These are phyloP conservation scores for Linum usitatissimum DNA, from an alignment of 345 rosid species.

Conservation along the genomic window DNA sequence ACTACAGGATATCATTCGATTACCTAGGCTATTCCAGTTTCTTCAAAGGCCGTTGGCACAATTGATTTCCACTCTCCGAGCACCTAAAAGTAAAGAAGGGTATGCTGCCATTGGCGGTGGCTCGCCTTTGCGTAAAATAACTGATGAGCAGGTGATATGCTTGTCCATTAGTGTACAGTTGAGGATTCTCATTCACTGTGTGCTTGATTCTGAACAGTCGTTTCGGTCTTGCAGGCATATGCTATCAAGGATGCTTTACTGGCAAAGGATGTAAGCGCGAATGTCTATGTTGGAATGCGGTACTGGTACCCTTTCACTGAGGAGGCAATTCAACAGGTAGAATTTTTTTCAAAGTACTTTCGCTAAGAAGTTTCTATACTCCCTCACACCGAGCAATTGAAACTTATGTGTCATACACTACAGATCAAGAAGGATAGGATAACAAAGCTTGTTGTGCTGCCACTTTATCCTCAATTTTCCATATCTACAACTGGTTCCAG, in stretches of 20 bases:
- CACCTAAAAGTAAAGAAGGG: constrained; percentile 89
- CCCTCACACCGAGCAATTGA: background rate
- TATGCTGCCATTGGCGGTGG: constrained; percentile 99
- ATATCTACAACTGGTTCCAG: constrained; percentile 96
- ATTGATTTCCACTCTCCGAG: constrained; percentile 68
- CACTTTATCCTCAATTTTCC: constrained; percentile 91
- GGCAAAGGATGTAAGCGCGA: constrained; percentile 46
- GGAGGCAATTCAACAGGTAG: constrained; percentile 77
- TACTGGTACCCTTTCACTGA: constrained; percentile 94
- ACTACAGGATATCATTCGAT: constrained; percentile 75
- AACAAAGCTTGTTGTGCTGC: constrained; percentile 83
- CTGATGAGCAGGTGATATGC: constrained; percentile 57
- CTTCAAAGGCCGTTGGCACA: constrained; percentile 70
- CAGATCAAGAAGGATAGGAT: constrained; percentile 75
- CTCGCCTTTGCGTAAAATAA: constrained; percentile 77
- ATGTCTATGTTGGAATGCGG: constrained; percentile 80
- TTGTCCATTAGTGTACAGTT: background rate
- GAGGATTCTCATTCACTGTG: background rate
- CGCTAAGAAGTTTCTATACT: background rate
- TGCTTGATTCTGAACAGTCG: background rate
- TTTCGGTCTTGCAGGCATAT: constrained; percentile 37
- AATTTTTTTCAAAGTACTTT: too few relatives aligned
- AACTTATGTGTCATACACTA: constrained; percentile 1
- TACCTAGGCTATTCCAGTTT: constrained; percentile 76
- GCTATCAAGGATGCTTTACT: constrained; percentile 55